Evolutionary conservation across 148 eudicot genomes (phyloP).

Genomic region (Fagopyrum esculentum): DNA sequence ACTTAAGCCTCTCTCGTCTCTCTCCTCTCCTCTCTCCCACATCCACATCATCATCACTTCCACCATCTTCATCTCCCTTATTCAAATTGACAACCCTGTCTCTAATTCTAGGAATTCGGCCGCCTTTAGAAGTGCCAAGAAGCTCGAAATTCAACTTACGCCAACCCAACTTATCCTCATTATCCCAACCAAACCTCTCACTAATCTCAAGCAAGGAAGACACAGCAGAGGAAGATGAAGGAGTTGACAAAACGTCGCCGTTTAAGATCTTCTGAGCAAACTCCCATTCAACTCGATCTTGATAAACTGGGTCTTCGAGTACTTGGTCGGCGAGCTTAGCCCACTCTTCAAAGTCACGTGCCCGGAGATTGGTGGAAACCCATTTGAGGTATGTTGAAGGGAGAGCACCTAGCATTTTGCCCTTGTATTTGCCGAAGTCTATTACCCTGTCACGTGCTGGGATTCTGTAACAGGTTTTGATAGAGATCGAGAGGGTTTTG

Average conservation of each 20-base stretch:
- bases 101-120: constrained; percentile 52
- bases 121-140: constrained; percentile 72
- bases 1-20: constrained; percentile 49
- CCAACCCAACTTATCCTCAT: constrained; percentile 66
- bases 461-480: background rate
- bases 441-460: constrained; percentile 65
- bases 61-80: constrained; percentile 7
- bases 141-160: constrained; percentile 44
- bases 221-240: background rate
- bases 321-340: constrained; percentile 60
- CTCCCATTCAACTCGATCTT: constrained; percentile 86
- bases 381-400: constrained; percentile 73
- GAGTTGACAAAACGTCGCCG: constrained; percentile 25
- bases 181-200: constrained; percentile 80
- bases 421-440: constrained; percentile 74
- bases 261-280: constrained; percentile 42
- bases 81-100: background rate
- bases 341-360: constrained; percentile 55
- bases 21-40: constrained; percentile 28
- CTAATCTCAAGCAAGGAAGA: constrained; percentile 39
- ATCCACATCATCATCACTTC: background rate
- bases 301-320: constrained; percentile 65
- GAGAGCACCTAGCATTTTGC: constrained; percentile 62
- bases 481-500: background rate
- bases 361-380: constrained; percentile 55